Base-by-base conservation (phyloP, 257 asterid species). In the Solanum acaule region DNA sequence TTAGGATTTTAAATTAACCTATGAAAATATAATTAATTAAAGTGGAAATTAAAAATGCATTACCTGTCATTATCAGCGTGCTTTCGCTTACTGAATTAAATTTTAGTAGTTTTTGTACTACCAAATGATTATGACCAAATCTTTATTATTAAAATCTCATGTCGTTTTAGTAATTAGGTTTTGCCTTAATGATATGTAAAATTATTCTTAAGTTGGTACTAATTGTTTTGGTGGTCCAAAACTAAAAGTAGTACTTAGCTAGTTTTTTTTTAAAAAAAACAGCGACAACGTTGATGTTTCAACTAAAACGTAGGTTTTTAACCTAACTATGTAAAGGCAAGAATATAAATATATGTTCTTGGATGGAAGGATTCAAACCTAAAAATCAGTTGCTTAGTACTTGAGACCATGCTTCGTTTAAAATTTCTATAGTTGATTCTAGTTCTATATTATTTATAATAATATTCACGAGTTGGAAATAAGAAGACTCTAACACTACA, bases 141-240 rank as follows among this genome's bases (percentile, higher is more conserved):
- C 63, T 56, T 59, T 42, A 25, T 35, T 61, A 78, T 81, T 86
- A 81, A 44, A 79, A 90, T n/a, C 88, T 61, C 79, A 89, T 31
- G 91, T 88, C 92, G 83, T 85, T 90, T 87, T 90, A 84, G 86
- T 84, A 81, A 67, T 88, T 90, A 93, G 93, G 90, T 88, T 70
- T 91, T 70, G 25, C 90, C 90, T 40, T 81, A 81, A 87, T 67
- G 90, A 87, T 87, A 49, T 49, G 84, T 52, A 65, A 71, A 77
- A 71, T 86, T 87, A 86, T 63, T 87, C 87, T 73, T 87, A 42
- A 15, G 46, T 90, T 83, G 72, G 46, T 88, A 86, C 31, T 73
- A 12, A 40, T 70, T n/a, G 86, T 88, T 87, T 25, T 6, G 52
- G 38, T 18, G 27, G 81, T 34, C 42, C 79, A n/a, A n/a, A n/a